A percentile compares a stretch with the other conserved stretches of the same genome.
Conservation (phyloP, 1,284 basidiomycete species). For the Apiotrichum gracile region DNA sequence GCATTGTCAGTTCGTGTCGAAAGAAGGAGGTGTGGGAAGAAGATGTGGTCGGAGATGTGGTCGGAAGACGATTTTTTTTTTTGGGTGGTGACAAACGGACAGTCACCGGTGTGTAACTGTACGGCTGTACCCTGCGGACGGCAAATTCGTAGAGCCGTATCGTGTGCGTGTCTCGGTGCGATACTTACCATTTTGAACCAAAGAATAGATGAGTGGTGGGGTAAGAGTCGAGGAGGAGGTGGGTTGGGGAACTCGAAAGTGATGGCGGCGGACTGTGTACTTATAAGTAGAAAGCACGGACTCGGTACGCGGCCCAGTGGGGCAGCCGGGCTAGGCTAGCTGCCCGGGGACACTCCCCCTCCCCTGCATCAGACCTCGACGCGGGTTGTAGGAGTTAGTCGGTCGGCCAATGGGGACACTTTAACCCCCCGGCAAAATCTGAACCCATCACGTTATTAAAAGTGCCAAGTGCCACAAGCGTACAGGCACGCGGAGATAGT, state of each 20-base stretch:
- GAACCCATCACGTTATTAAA: too few species aligned
- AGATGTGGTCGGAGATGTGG: neutral
- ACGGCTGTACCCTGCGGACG: neutral
- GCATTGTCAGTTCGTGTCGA: neutral
- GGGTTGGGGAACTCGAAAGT: neutral
- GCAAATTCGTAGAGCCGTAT: too few species aligned
- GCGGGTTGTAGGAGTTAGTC: neutral
- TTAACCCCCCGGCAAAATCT: neutral
- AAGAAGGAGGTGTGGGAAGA: too few species aligned
- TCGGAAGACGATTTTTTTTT: too few species aligned
- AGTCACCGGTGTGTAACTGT: neutral
- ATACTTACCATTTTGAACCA: slow-evolving; percentile 9
- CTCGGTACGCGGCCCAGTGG: neutral
- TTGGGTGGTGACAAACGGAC: neutral
- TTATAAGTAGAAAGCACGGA: neutral
- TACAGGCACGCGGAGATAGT: neutral
- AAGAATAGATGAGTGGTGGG: slow-evolving; percentile 1
- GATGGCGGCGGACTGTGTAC: too few species aligned
- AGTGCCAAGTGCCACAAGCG: too few species aligned
- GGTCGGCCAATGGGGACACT: neutral
- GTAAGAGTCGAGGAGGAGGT: neutral
- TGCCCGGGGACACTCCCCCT: too few species aligned
- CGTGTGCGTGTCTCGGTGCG: too few species aligned
- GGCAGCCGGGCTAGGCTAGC: neutral
- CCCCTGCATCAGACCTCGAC: too few species aligned